These are phyloP conservation scores for Nissolia schottii DNA, from an alignment of 306 rosid genomes.

Conservation along the genomic window DNA sequence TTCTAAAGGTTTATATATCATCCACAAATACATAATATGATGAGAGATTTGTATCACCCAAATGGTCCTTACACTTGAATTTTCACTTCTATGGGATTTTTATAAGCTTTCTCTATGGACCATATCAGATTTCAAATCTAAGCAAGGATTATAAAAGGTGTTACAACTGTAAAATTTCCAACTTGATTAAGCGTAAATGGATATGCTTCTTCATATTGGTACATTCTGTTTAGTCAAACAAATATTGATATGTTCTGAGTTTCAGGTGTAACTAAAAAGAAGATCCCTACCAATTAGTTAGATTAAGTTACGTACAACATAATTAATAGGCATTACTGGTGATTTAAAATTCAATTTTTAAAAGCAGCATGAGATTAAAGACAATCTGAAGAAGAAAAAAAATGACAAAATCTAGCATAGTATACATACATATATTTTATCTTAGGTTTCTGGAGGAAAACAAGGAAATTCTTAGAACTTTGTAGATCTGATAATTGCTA, in stretches of 20 bases:
- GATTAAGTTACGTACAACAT: not conserved
- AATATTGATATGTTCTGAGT: not conserved
- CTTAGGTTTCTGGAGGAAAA: not conserved
- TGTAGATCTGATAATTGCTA: conserved; percentile 1
- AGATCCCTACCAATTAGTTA: not conserved
- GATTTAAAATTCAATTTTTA: not conserved
- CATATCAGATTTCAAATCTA: not conserved
- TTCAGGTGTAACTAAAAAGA: not conserved
- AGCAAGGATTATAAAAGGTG: not conserved
- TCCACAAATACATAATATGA: not conserved
- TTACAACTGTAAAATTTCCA: not conserved
- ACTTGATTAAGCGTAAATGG: not conserved
- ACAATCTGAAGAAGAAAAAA: not conserved
- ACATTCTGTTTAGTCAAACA: no score
- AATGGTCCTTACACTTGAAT: not conserved
- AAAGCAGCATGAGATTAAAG: not conserved
- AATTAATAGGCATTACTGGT: not conserved
- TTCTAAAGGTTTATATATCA: not conserved
- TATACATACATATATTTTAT: not conserved
- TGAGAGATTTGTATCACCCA: not conserved
- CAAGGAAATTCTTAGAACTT: not conserved
- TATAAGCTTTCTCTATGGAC: not conserved
- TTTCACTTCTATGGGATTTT: not conserved
- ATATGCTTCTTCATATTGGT: no score
- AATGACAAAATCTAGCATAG: not conserved